Evolutionary conservation across 176 grass and related monocot genomes (phyloP), one percentile per base, ranked within the genome.

Genomic region (Hyparrhenia diplandra): DNA sequence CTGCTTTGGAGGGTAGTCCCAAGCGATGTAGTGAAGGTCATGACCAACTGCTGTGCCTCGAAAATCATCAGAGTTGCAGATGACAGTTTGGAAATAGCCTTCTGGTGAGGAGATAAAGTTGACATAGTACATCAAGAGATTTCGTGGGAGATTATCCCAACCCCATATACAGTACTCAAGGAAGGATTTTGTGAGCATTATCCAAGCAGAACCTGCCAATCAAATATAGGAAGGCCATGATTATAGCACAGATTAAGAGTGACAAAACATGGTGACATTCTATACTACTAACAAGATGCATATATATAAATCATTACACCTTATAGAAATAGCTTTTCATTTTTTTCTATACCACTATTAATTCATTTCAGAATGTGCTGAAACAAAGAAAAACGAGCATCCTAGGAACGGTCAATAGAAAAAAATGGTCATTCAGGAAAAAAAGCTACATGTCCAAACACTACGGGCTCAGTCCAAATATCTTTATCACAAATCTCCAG

Each of bases 51-150:
- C 82, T 6, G 96, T 95, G 68, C 83, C 88, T 18, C 39, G 64
- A 51, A 93, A 99, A 57, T 87, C 82, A 12, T 80, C 76, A 6
- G 92, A 87, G 78, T 91, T 95, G 89, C 96, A 95, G 72, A 99
- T 95, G 13, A 91, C 92, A 4, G 92, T 93, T 76, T 99, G 96
- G 64, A 95, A 95, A 78, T 99, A 99, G 20, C 96, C 92, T 90
- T 99, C 92, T 21, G 92, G 92, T 4, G 92, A 99, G 28, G 90
- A 99, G 67, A 99, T 91, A 67, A 95, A 93, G 79, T 99, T 99
- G 6, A 87, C 86, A 49, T 93, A 95, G 82, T 95, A 99, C 92
- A 99, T 91, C 58, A 95, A 84, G 46, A 99, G 77, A 12, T 85
- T 93, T 9, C 88, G 85, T 1, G 90, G 96, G 62, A 99, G 96